A percentile compares a stretch with the other conserved stretches of the same genome.
phyloP scores from a whole-genome alignment of 2,329 filamentous ascomycete genomes.

The Sclerotinia subarctica region DNA sequence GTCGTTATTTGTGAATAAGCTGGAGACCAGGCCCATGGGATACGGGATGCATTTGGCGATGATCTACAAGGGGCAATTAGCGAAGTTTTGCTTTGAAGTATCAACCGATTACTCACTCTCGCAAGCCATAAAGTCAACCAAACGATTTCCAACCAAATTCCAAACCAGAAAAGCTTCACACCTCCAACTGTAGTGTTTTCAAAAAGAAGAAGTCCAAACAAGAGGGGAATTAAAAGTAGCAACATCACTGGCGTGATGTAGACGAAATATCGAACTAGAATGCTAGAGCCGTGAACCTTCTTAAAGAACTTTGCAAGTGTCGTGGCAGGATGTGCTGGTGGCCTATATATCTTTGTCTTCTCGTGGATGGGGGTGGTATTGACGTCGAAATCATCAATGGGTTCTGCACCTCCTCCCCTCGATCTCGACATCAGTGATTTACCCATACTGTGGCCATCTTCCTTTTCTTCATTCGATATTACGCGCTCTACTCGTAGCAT shows the following conservation, averaged over 20 bases:
- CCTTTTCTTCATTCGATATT: constrained; percentile 39
- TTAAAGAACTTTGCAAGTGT: constrained; percentile 63
- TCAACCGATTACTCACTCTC: constrained; percentile 45
- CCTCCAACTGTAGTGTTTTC: constrained; percentile 65
- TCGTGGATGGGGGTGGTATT: constrained; percentile 66
- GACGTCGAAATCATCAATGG: constrained; percentile 53
- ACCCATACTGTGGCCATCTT: constrained; percentile 37
- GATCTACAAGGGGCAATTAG: constrained; percentile 42
- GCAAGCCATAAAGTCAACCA: constrained; percentile 88
- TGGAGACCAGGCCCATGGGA: constrained; percentile 61
- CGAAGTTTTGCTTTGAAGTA: not conserved
- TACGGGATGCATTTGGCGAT: constrained; percentile 63
- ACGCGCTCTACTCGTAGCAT: constrained; percentile 63
- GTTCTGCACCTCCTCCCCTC: constrained; percentile 51
- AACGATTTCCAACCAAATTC: constrained; percentile 89
- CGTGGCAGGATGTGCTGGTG: constrained; percentile 59
- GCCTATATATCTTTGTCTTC: constrained; percentile 61
- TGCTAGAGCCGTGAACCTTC: constrained; percentile 61
- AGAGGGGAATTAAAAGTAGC: constrained; percentile 63
- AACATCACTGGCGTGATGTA: constrained; percentile 66
- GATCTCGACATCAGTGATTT: constrained; percentile 40
- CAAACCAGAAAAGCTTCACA: constrained; percentile 83
- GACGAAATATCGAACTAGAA: constrained; percentile 65
- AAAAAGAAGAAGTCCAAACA: constrained; percentile 61
- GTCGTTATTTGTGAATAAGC: constrained; percentile 74